Evolutionary conservation across 2,329 filamentous ascomycete genomes (phyloP).

Genomic region (Raffaelea arxii): DNA sequence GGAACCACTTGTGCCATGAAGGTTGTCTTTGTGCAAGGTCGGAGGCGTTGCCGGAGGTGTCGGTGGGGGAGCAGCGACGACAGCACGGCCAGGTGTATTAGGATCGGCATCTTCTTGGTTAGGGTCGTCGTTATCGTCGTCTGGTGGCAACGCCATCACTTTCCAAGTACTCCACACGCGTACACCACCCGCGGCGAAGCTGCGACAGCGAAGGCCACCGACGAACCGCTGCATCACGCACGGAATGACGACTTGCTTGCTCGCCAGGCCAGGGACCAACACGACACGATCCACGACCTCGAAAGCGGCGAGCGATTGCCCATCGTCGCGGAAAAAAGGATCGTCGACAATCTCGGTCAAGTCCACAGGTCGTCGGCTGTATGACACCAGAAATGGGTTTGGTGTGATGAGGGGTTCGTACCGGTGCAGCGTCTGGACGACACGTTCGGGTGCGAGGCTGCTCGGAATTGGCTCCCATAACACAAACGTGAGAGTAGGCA

Average conservation of each 20-base stretch:
- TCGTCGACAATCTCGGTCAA: conserved; percentile 26
- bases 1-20: no score
- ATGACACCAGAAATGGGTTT: conserved; percentile 28
- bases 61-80: no score
- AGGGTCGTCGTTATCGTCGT: conserved; percentile 7
- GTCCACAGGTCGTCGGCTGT: conserved; percentile 23
- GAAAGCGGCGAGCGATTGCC: conserved; percentile 19
- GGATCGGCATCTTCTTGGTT: neutral
- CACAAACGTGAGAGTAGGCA: conserved; percentile 24
- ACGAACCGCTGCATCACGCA: conserved; percentile 33
- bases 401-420: conserved; percentile 30
- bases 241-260: conserved; percentile 29
- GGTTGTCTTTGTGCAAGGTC: neutral
- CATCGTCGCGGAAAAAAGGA: conserved; percentile 28
- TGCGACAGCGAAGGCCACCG: conserved; percentile 31
- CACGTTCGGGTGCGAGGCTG: conserved; percentile 24
- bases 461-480: conserved; percentile 32
- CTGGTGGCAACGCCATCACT: conserved; percentile 16
- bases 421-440: conserved; percentile 29
- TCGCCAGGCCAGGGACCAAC: conserved; percentile 28
- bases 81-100: no score
- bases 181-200: conserved; percentile 31
- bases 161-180: conserved; percentile 29
- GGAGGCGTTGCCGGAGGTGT: neutral
- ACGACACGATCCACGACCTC: conserved; percentile 26